phyloP scores from a whole-genome alignment of 352 stramenopile genomes.

The Phytophthora cactorum region DNA sequence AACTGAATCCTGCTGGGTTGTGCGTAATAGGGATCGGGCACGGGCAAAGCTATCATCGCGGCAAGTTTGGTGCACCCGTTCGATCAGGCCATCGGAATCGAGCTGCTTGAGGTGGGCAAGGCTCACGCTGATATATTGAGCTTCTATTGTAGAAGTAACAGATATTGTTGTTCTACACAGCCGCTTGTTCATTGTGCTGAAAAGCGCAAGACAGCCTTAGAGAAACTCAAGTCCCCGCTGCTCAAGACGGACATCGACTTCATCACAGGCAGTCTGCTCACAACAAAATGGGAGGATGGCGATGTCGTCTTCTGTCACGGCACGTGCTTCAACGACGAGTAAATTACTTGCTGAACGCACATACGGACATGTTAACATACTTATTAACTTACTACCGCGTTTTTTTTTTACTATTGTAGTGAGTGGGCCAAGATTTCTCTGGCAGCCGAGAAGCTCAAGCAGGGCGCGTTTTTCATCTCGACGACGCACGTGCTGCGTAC shows the following conservation, averaged over 20 bases:
- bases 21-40: constrained; percentile 69
- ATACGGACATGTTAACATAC: background rate
- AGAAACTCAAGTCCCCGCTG: constrained; percentile 45
- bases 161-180: constrained; percentile 23
- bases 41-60: constrained; percentile 80
- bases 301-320: constrained; percentile 87
- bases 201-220: constrained; percentile 67
- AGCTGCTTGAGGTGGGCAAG: constrained; percentile 64
- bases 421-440: constrained; percentile 85
- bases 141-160: background rate
- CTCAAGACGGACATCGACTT: constrained; percentile 78
- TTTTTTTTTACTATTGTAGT: constrained; percentile 32
- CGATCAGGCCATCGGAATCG: constrained; percentile 85
- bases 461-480: constrained; percentile 86
- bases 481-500: constrained; percentile 81
- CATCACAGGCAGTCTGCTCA: constrained; percentile 67
- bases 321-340: constrained; percentile 87
- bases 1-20: background rate
- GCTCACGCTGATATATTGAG: background rate
- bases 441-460: constrained; percentile 81
- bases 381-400: background rate
- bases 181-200: constrained; percentile 79
- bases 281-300: constrained; percentile 71
- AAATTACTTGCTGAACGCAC: background rate
- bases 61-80: constrained; percentile 83